Evolutionary conservation across 257 asterid genomes (phyloP).

Genomic region (Penstemon newberryi): DNA sequence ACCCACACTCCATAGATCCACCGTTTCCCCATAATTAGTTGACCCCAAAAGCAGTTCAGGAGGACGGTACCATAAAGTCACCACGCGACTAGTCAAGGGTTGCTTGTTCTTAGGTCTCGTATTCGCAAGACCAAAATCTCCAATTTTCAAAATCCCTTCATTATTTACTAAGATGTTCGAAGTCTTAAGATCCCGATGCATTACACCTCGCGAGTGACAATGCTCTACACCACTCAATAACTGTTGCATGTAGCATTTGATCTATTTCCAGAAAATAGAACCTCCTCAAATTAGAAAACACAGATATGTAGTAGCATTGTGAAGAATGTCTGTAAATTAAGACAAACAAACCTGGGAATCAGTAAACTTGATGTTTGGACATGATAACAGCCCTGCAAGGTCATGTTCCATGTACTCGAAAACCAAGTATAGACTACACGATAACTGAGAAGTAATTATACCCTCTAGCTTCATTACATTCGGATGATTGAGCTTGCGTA

Average conservation of each 20-base stretch:
- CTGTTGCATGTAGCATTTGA: slow-evolving; percentile 89
- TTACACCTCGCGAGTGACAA: slow-evolving; percentile 75
- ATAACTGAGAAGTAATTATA: slow-evolving; percentile 74
- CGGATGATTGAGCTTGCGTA: slow-evolving; percentile 86
- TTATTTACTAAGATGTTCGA: slow-evolving; percentile 85
- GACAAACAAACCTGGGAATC: slow-evolving; percentile 68
- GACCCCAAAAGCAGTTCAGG: slow-evolving; percentile 96
- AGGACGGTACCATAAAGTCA: slow-evolving; percentile 96
- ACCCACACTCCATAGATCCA: slow-evolving; percentile 94
- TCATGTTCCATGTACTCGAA: slow-evolving; percentile 99
- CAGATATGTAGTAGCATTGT: not conserved
- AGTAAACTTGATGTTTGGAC: slow-evolving; percentile 79
- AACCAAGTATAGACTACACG: slow-evolving; percentile 79
- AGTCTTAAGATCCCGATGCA: slow-evolving; percentile 86
- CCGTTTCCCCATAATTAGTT: slow-evolving; percentile 64
- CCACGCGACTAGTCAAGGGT: slow-evolving; percentile 84
- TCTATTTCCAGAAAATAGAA: slow-evolving; percentile 47
- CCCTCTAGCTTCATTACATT: slow-evolving; percentile 94
- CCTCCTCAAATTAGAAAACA: not conserved
- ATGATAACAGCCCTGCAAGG: slow-evolving; percentile 82
- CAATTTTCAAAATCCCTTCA: slow-evolving; percentile 76
- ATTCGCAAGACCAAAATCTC: slow-evolving; percentile 92
- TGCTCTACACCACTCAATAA: slow-evolving; percentile 76
- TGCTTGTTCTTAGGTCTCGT: slow-evolving; percentile 50
- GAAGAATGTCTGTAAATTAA: not conserved